Evolutionary conservation across 208 protist species (phyloP), one percentile per base, ranked within the genome.

Genomic region (Herpetomonas muscarum): DNA sequence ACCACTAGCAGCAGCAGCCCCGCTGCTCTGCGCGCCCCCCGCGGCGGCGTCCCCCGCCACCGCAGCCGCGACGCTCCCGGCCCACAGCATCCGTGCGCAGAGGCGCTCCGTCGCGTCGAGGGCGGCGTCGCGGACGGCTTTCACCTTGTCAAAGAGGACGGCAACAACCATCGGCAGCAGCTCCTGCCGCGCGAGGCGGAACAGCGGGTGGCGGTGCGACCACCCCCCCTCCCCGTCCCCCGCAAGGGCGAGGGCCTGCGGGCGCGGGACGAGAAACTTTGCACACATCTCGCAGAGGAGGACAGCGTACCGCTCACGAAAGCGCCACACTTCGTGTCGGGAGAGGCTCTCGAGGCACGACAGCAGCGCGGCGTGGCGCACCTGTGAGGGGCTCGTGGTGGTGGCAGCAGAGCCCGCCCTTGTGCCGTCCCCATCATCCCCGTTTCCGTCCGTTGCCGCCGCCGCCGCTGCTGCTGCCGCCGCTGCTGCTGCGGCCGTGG

Each of bases 141-240:
- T 81, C 29, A 81, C 84, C 56, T 87, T 90, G 61, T 93, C 87
- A 57, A 93, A 93, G 17, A 93, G 60, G 25, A 77, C 68, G 22
- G 74, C 63, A 15, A 91, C 83, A 0, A 90, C 61, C 46, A 91
- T 45, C 37, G 72, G 76, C 30, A 93, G 70, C 31, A 93, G 70
- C 61, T 84, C 64, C 36, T 81, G 71, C 24, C 75, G 67, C 10
- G 76, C 79, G 10, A 91, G 73, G n/a, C 64, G 72, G 44, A 80
- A 80, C 7, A 87, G 65, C 13, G 76, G 70, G 50, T 81, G 68
- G 13, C 58, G 70, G 55, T 51, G 24, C 5, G 46, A 13, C 58
- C 60, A 46, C 6, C 24, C 51, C 6, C n/a, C 32, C 6, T 7
- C 37, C 10, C 13, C n/a, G 9, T 39, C 34, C 34, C 21, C 29